phyloP scores from a whole-genome alignment of 2,329 filamentous ascomycete species.

The Macrophomina pseudophaseolina region DNA sequence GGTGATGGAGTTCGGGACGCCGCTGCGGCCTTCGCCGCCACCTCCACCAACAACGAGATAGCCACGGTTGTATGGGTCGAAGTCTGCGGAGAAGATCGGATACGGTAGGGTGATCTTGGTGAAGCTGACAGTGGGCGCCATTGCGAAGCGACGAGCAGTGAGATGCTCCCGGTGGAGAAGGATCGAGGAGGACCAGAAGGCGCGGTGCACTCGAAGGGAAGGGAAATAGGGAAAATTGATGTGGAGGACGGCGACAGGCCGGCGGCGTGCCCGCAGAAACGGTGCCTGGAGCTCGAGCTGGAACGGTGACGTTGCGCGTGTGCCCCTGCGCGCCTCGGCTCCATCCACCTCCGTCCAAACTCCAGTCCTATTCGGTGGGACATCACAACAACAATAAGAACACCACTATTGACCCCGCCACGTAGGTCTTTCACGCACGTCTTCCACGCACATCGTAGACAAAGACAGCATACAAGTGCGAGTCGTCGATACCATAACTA shows the following conservation, averaged over 20 bases:
- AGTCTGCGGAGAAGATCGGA: constrained; percentile 86
- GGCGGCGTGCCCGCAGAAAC: neutral
- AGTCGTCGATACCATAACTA: too few relatives aligned
- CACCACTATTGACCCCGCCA: too few relatives aligned
- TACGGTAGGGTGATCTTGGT: constrained; percentile 75
- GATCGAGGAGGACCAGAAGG: neutral
- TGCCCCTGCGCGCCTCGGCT: constrained; percentile 11
- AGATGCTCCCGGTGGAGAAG: neutral
- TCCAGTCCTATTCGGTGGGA: neutral
- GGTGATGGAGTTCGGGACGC: constrained; percentile 85
- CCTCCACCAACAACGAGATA: constrained; percentile 84
- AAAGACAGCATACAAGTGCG: too few relatives aligned
- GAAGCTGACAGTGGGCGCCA: constrained; percentile 44
- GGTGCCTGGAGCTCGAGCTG: neutral
- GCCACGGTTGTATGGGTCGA: constrained; percentile 78
- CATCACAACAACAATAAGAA: neutral
- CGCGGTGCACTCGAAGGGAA: neutral
- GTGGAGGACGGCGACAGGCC: neutral
- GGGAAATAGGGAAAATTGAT: neutral
- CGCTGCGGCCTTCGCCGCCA: constrained; percentile 73
- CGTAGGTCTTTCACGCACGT: too few relatives aligned
- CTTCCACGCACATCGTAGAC: too few relatives aligned
- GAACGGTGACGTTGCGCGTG: constrained; percentile 12
- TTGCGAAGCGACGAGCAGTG: constrained; percentile 5
- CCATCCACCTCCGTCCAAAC: neutral